phyloP scores from a whole-genome alignment of 148 eudicot species.

The Arctostaphylos glauca region DNA sequence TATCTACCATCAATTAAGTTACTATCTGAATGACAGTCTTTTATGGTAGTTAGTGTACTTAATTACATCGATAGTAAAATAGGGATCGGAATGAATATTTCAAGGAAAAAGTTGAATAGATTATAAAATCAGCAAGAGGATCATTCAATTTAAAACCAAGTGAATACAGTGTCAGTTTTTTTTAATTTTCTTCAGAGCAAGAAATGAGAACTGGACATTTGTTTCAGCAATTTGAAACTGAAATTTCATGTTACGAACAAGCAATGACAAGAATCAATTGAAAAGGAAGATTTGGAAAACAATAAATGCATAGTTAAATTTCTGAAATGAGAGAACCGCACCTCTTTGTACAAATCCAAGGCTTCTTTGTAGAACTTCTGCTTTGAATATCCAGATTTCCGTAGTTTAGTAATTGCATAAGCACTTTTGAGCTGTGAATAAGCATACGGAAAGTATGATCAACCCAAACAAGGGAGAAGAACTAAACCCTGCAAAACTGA shows the following conservation, averaged over 20 bases:
- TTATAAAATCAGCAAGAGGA: neutral
- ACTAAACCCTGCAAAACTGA: conserved; percentile 7
- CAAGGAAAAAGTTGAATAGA: neutral
- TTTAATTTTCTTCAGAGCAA: conserved; percentile 3
- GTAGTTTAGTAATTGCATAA: conserved; percentile 70
- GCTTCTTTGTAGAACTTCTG: conserved; percentile 81
- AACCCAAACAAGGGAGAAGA: neutral
- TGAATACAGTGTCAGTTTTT: neutral
- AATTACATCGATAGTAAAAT: neutral
- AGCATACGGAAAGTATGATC: conserved; percentile 11
- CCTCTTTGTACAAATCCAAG: conserved; percentile 77
- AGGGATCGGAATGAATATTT: neutral
- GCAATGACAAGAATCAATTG: neutral
- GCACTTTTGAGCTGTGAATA: conserved; percentile 85
- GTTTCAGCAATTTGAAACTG: neutral
- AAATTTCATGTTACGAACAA: neutral
- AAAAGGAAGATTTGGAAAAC: neutral
- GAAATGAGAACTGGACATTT: neutral
- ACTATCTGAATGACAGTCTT: neutral
- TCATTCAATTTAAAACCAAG: neutral
- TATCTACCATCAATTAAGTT: neutral
- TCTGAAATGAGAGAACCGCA: conserved; percentile 17
- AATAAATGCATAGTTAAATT: neutral
- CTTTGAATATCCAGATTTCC: conserved; percentile 85
- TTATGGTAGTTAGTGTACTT: neutral